Evolutionary conservation across 202 grass and related monocot species (phyloP).

Genomic region (Zizania palustris): DNA sequence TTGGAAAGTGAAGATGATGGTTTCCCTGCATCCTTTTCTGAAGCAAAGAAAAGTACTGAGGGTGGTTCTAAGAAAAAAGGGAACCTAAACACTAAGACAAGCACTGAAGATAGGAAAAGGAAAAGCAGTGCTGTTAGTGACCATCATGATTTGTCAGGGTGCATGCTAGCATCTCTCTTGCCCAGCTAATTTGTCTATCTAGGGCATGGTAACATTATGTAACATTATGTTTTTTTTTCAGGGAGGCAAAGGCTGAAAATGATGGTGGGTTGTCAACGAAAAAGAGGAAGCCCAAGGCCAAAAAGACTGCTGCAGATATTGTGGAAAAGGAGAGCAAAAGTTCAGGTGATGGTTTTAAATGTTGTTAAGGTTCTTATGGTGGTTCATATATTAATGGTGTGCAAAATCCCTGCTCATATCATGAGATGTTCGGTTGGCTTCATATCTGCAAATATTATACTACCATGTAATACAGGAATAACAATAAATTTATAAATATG

Average conservation of each 20-base stretch:
- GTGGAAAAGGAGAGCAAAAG: conserved; percentile 56
- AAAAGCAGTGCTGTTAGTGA: conserved; percentile 53
- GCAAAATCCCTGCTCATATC: not conserved
- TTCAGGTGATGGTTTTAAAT: conserved; percentile 49
- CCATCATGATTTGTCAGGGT: conserved; percentile 49
- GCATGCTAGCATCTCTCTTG: conserved; percentile 22
- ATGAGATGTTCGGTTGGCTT: not conserved
- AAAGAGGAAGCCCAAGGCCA: conserved; percentile 56
- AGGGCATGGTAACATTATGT: not conserved
- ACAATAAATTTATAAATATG: not conserved
- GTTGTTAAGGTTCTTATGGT: not conserved
- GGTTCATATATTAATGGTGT: not conserved
- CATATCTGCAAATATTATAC: not conserved
- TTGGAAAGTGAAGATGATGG: conserved; percentile 93
- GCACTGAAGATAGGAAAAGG: conserved; percentile 64
- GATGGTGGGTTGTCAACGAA: conserved; percentile 40
- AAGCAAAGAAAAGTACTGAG: conserved; percentile 49
- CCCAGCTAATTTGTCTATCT: conserved; percentile 14
- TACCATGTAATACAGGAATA: not conserved
- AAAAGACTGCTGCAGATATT: conserved; percentile 27
- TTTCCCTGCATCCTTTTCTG: conserved; percentile 64
- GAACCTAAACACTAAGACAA: conserved; percentile 19
- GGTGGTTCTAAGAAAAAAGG: conserved; percentile 31
- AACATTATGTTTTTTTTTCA: conserved; percentile 16
- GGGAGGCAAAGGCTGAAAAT: conserved; percentile 45